Conservation (phyloP, 345 rosid genomes). For the Brassica juncea region DNA sequence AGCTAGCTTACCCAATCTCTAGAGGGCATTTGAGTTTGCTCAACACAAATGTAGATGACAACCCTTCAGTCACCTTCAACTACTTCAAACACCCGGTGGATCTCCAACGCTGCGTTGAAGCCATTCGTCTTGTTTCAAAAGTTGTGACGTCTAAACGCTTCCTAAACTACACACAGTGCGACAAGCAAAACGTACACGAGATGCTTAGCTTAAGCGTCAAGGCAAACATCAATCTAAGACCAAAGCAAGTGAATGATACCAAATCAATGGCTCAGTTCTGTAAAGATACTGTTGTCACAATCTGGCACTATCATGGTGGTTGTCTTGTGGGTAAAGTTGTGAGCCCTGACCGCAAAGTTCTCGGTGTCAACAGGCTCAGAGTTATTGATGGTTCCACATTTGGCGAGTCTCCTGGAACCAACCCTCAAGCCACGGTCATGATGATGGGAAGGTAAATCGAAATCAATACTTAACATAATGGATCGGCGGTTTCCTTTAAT, state of each 20-base stretch:
- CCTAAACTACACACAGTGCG: conserved; percentile 58
- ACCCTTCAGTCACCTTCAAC: conserved; percentile 89
- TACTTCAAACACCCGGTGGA: conserved; percentile 82
- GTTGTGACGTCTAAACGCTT: conserved; percentile 64
- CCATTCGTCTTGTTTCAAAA: conserved; percentile 60
- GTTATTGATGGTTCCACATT: conserved; percentile 83
- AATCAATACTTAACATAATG: conserved; percentile 20
- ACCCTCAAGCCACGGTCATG: conserved; percentile 94
- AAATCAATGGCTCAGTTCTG: conserved; percentile 92
- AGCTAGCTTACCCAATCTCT: conserved; percentile 69
- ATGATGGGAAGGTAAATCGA: conserved; percentile 92
- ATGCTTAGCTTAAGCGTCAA: conserved; percentile 65
- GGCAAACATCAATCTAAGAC: conserved; percentile 83
- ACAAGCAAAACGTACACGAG: conserved; percentile 53
- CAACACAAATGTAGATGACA: conserved; percentile 71
- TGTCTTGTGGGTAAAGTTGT: conserved; percentile 92
- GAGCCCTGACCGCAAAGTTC: conserved; percentile 51
- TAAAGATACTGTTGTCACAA: conserved; percentile 86
- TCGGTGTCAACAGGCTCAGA: conserved; percentile 70
- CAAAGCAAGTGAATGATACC: conserved; percentile 77
- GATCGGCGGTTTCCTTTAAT: background rate
- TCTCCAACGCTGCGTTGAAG: conserved; percentile 70
- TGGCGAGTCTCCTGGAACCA: conserved; percentile 86
- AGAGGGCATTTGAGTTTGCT: conserved; percentile 67
- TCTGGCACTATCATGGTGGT: conserved; percentile 99